Percentiles rank a stretch among this genome's conserved stretches.
phyloP scores from a whole-genome alignment of 1,139 yeast genomes.

The Pichia sp. region DNA sequence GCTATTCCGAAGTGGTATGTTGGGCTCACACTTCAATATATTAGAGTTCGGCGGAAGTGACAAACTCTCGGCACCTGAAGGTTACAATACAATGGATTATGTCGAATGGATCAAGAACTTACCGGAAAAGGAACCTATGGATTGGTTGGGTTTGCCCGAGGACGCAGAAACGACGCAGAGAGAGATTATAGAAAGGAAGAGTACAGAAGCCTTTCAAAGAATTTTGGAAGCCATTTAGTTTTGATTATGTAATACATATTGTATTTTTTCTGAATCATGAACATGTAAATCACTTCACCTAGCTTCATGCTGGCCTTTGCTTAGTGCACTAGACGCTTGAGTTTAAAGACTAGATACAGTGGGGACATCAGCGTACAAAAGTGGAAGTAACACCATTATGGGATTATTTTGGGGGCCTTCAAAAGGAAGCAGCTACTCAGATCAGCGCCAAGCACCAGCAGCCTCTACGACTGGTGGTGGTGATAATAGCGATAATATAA shows the following conservation, averaged over 20 bases:
- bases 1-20: conserved; percentile 36
- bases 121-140: conserved; percentile 57
- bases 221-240: background rate
- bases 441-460: background rate
- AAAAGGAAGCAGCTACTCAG: background rate
- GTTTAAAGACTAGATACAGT: too few species aligned
- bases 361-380: too few species aligned
- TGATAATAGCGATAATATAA: background rate
- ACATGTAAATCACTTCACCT: too few species aligned
- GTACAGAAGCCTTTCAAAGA: background rate
- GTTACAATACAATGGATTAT: conserved; percentile 27
- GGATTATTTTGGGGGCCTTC: conserved; percentile 8
- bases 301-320: too few species aligned
- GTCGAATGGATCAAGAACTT: conserved; percentile 48
- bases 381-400: conserved; percentile 1
- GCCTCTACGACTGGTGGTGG: background rate
- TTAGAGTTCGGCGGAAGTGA: conserved; percentile 31
- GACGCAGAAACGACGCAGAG: conserved; percentile 26
- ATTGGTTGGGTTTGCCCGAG: conserved; percentile 58
- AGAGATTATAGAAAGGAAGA: conserved; percentile 1
- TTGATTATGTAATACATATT: background rate
- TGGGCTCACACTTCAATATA: conserved; percentile 36
- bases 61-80: conserved; percentile 46
- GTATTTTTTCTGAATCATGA: background rate
- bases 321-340: too few species aligned